Evolutionary conservation across 257 asterid species (phyloP), one percentile per base, ranked within the genome.

Genomic region (Ajuga chamaepitys): DNA sequence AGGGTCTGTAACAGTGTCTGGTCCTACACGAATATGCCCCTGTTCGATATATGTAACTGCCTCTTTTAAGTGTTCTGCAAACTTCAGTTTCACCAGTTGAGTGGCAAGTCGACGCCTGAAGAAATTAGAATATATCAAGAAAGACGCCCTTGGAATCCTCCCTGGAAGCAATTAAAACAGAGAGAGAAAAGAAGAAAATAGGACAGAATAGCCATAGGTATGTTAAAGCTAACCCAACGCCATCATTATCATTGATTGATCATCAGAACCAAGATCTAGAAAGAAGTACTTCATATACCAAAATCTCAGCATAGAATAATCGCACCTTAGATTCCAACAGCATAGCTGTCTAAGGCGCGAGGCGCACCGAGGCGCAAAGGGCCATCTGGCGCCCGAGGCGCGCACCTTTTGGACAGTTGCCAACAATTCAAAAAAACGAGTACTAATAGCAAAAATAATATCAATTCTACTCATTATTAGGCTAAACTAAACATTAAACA

Each of bases 11-110:
- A 94, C 75, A 2, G 95, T 88, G 30, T 94, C 95, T 0, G 99
- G 97, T 62, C 99, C 99, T 11, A 94, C 95, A 16, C 99, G 95
- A 70, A 90, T 73, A 80, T 94, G 99, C 55, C 98, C 96, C 73
- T 94, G 96, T 42, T 94, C 96, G n/a, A 90, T 86, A 68, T 90
- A 94, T 24, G 95, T 94, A 9, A 85, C 85, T 17, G 96, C 91
- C 74, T 94, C 97, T 78, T 85, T 94, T 80, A 88, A 73, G 79
- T 85, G 97, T 71, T 90, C 96, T 1, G 97, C 95, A 77, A 83
- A 86, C 79, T 90, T 94, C 70, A 83, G 79, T 72, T 70, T 70
- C 66, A 85, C 85, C 72, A 94, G 38, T 63, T 88, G 60, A 59
- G 91, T 83, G 11, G 99, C 83, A 44, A 94, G 91, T 78, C 97